Evolutionary conservation across 345 rosid species (phyloP).

Genomic region (Gynandropsis gynandra): DNA sequence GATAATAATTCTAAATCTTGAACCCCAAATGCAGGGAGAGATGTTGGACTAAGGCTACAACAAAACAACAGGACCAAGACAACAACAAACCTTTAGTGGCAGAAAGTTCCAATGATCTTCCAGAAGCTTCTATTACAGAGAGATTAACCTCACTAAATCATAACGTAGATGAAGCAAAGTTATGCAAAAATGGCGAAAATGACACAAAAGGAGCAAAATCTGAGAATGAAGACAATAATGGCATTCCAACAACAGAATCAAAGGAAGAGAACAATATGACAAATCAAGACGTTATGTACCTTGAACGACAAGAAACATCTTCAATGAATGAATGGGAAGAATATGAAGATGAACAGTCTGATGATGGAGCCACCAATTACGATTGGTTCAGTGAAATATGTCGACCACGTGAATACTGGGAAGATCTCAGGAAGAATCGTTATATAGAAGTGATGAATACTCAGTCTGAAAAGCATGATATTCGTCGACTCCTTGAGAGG

Average conservation of each 20-base stretch:
- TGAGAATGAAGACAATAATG: conserved; percentile 11
- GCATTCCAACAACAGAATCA: background rate
- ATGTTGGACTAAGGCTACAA: background rate
- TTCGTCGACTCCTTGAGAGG: conserved; percentile 71
- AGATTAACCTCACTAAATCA: background rate
- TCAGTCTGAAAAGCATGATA: conserved; percentile 51
- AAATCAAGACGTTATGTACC: conserved; percentile 9
- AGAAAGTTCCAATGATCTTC: background rate
- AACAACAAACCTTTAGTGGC: background rate
- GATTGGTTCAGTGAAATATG: conserved; percentile 71
- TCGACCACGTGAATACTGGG: conserved; percentile 88
- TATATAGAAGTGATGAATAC: conserved; percentile 53
- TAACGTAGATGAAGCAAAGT: conserved; percentile 16
- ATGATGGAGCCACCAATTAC: conserved; percentile 24
- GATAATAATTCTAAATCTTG: background rate
- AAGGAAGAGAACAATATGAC: background rate
- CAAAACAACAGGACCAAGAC: conserved; percentile 2
- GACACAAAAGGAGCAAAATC: background rate
- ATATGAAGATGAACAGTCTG: conserved; percentile 26
- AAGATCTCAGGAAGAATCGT: conserved; percentile 55
- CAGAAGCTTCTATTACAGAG: conserved; percentile 11
- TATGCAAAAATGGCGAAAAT: conserved; percentile 11
- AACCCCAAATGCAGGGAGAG: conserved; percentile 17
- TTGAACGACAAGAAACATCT: conserved; percentile 21
- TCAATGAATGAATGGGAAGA: conserved; percentile 30